Evolutionary conservation across 2,329 filamentous ascomycete genomes (phyloP).

Genomic region (Diaporthe capsici): DNA sequence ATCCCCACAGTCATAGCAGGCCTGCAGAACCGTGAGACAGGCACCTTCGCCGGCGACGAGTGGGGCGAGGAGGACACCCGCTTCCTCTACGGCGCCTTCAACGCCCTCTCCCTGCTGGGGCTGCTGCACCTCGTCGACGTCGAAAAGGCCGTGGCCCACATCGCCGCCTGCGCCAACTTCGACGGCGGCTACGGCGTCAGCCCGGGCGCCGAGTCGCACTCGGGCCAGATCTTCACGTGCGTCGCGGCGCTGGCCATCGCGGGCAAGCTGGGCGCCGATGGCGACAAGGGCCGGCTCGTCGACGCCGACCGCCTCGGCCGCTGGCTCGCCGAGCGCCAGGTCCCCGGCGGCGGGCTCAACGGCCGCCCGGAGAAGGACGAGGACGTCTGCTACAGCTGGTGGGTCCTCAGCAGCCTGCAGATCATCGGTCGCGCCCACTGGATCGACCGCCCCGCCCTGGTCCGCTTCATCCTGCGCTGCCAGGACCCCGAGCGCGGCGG

Average conservation of each 20-base stretch:
- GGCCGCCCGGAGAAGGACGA: constrained; percentile 95
- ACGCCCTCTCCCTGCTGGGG: constrained; percentile 87
- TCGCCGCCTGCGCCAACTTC: constrained; percentile 89
- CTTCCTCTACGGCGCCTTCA: constrained; percentile 92
- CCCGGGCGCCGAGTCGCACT: constrained; percentile 93
- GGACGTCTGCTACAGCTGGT: constrained; percentile 99
- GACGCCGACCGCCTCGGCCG: constrained; percentile 85
- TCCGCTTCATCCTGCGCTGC: constrained; percentile 85
- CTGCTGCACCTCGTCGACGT: constrained; percentile 82
- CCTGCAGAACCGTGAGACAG: constrained; percentile 84
- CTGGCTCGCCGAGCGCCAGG: constrained; percentile 95
- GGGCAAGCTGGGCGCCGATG: constrained; percentile 77
- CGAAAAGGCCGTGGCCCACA: constrained; percentile 82
- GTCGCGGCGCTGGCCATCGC: constrained; percentile 89
- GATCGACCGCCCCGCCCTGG: constrained; percentile 88
- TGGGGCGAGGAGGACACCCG: constrained; percentile 98
- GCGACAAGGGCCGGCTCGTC: constrained; percentile 69
- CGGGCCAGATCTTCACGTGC: constrained; percentile 96
- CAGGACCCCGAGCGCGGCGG: constrained; percentile 90
- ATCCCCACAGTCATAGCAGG: constrained; percentile 76
- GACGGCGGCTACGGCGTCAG: constrained; percentile 94
- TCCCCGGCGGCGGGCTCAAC: constrained; percentile 90
- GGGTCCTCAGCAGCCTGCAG: constrained; percentile 91
- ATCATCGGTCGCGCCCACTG: constrained; percentile 92
- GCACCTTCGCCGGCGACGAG: constrained; percentile 93